Conservation (phyloP, 139 green algal species). For the Chlamydomonas schloesseri region DNA sequence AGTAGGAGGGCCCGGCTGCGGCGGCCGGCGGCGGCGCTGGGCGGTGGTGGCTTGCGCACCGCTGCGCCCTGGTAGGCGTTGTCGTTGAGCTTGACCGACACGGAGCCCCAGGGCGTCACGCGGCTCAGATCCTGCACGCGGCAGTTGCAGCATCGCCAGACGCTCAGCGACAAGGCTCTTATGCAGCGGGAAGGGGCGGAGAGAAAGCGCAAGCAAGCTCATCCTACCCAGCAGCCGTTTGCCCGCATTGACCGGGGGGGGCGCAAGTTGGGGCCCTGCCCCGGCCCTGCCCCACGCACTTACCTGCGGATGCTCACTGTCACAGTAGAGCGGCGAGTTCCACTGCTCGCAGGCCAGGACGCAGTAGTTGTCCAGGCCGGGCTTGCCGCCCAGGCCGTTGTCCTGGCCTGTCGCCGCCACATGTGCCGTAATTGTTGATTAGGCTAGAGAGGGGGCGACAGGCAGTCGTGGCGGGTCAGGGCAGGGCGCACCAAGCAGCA, state of each 20-base stretch:
- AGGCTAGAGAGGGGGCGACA: too few species aligned
- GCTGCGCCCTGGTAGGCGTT: constrained; percentile 34
- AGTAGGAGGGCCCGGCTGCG: background rate
- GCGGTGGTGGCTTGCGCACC: background rate
- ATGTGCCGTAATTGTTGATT: too few species aligned
- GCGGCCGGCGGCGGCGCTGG: background rate
- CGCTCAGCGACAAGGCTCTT: too few species aligned
- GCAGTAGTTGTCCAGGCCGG: constrained; percentile 77
- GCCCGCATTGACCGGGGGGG: too few species aligned
- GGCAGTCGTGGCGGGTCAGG: too few species aligned
- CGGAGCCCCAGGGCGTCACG: constrained; percentile 66
- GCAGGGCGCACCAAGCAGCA: too few species aligned
- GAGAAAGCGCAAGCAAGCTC: too few species aligned
- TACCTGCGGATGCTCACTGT: constrained; percentile 61
- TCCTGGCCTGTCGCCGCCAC: constrained; percentile 63
- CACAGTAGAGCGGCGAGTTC: constrained; percentile 90
- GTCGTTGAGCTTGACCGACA: constrained; percentile 49
- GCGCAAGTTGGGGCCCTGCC: too few species aligned
- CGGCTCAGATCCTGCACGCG: constrained; percentile 69
- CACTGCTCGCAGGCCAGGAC: constrained; percentile 86
- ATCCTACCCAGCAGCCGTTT: too few species aligned
- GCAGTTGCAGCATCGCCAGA: too few species aligned
- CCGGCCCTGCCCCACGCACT: too few species aligned
- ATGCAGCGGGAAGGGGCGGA: too few species aligned
- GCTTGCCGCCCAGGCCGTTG: constrained; percentile 74